These are phyloP conservation scores for Lycium barbarum DNA, from an alignment of 257 asterid species.

Conservation along the genomic window DNA sequence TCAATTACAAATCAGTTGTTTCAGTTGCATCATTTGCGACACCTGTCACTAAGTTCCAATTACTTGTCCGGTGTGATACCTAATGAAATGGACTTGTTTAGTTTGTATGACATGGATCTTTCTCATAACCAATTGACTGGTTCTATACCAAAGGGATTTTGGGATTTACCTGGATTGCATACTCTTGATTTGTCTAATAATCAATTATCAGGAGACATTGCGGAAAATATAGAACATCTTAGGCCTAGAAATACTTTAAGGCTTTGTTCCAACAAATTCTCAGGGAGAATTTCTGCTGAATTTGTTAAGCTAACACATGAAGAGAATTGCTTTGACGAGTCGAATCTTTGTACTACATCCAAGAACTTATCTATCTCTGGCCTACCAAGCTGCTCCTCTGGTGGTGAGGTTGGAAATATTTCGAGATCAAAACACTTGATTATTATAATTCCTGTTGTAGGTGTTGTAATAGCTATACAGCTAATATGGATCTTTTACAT, in stretches of 20 bases:
- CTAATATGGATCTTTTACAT: conserved; percentile 40
- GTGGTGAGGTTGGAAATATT: neutral
- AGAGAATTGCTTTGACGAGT: conserved; percentile 39
- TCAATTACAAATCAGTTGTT: conserved; percentile 37
- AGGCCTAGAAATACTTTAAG: conserved; percentile 25
- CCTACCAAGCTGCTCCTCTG: neutral
- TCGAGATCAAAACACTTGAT: neutral
- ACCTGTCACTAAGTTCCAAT: conserved; percentile 37
- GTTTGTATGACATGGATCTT: conserved; percentile 32
- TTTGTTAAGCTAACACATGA: conserved; percentile 29
- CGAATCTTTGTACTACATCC: conserved; percentile 40
- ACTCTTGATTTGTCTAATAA: conserved; percentile 48
- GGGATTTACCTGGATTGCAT: conserved; percentile 17
- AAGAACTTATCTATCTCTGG: neutral
- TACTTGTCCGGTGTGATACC: conserved; percentile 45
- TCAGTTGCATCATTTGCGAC: conserved; percentile 12
- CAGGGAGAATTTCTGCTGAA: conserved; percentile 41
- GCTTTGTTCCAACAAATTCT: conserved; percentile 41
- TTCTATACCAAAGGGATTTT: conserved; percentile 30
- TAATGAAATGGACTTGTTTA: neutral
- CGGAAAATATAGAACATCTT: conserved; percentile 23
- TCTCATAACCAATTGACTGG: conserved; percentile 44
- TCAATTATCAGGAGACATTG: conserved; percentile 40
- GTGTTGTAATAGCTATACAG: conserved; percentile 14
- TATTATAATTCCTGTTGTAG: neutral